phyloP scores from a whole-genome alignment of 345 rosid genomes.

The Eucalyptus cladocalyx region DNA sequence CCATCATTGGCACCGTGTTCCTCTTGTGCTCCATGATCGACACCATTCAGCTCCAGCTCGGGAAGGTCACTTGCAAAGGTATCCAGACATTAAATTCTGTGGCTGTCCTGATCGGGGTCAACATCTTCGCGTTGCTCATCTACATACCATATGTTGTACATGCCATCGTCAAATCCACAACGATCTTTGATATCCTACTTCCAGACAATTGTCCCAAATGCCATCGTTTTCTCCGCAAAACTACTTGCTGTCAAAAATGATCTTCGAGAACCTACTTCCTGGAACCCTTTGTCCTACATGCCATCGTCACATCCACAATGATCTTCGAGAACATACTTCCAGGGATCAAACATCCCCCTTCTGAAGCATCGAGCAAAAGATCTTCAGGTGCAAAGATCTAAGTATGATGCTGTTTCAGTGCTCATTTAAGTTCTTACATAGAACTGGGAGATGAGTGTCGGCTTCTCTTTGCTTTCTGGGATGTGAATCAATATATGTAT shows the following conservation, averaged over 20 bases:
- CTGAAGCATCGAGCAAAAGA: neutral
- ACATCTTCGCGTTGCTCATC: slow-evolving; percentile 1
- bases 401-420: neutral
- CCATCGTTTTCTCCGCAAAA: rapidly evolving
- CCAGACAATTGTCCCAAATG: neutral
- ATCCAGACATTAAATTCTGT: neutral
- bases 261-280: neutral
- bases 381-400: neutral
- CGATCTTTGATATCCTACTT: neutral
- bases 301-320: neutral
- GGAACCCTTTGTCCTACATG: too few relatives aligned
- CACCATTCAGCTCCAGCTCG: slow-evolving; percentile 22
- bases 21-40: slow-evolving; percentile 13
- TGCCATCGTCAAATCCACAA: neutral
- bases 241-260: too few relatives aligned
- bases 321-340: neutral
- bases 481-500: neutral
- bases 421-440: neutral
- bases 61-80: slow-evolving; percentile 11
- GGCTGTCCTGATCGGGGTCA: slow-evolving; percentile 4
- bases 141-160: neutral
- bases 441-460: neutral
- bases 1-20: slow-evolving; percentile 12
- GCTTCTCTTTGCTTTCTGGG: neutral
- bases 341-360: neutral